Percentiles rank a stretch among this genome's conserved stretches.
These are phyloP conservation scores for Paratinospora sagittata DNA, from an alignment of 164 flowering plant genomes.

Conservation along the genomic window DNA sequence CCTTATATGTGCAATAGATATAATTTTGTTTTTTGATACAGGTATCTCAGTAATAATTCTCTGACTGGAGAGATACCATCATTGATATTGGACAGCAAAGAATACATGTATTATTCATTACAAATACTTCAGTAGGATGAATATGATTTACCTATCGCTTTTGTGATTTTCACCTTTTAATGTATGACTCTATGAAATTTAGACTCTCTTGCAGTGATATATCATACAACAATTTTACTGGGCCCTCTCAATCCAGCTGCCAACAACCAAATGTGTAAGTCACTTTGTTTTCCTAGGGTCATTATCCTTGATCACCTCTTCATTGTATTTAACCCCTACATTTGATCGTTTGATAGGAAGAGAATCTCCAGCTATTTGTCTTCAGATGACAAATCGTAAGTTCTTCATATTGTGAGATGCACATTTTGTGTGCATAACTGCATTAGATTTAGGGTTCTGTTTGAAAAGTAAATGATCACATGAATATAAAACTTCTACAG, in stretches of 20 bases:
- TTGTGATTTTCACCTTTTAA: not conserved
- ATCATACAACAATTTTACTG: too few relatives aligned
- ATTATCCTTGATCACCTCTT: not conserved
- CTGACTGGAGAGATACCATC: conserved; percentile 46
- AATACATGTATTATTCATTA: conserved; percentile 28
- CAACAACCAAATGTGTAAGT: conserved; percentile 38
- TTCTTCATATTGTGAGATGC: not conserved
- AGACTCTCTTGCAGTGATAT: conserved; percentile 52
- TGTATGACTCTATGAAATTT: not conserved
- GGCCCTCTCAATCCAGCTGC: conserved; percentile 29
- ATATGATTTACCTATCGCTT: too few relatives aligned
- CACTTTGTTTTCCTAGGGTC: not conserved
- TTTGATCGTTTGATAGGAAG: conserved; percentile 37
- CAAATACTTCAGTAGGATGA: not conserved
- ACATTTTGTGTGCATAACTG: not conserved
- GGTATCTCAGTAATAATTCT: conserved; percentile 60
- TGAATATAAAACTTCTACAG: conserved; percentile 20
- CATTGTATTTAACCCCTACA: not conserved
- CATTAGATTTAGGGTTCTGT: too few relatives aligned
- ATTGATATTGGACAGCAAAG: conserved; percentile 34
- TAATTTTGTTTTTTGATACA: conserved; percentile 20
- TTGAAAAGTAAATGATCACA: not conserved
- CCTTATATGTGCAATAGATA: not conserved
- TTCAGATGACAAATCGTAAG: conserved; percentile 35
- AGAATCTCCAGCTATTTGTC: conserved; percentile 37